These are phyloP conservation scores for Quercus agrifolia DNA, from an alignment of 306 rosid genomes.

Conservation along the genomic window DNA sequence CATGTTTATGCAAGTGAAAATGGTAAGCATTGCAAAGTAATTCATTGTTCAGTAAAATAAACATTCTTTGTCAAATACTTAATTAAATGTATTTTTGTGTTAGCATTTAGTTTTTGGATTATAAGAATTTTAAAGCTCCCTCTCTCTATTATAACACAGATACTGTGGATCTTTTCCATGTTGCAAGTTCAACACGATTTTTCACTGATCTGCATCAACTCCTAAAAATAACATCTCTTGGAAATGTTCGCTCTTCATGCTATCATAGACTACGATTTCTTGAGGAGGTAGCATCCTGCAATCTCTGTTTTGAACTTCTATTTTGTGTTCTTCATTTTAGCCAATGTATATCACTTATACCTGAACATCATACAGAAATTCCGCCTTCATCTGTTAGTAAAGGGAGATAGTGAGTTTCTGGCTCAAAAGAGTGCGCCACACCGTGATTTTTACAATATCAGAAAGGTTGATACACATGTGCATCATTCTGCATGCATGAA, in stretches of 20 bases:
- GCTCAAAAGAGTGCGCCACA: constrained; percentile 83
- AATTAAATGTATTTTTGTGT: not conserved
- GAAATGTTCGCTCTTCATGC: constrained; percentile 76
- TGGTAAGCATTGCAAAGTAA: constrained; percentile 38
- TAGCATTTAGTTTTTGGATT: constrained; percentile 4
- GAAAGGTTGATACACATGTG: constrained; percentile 88
- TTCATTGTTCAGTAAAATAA: constrained; percentile 5
- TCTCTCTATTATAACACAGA: constrained; percentile 37
- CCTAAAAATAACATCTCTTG: constrained; percentile 67
- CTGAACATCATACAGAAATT: constrained; percentile 63
- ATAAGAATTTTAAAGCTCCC: constrained; percentile 13
- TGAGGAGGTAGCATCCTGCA: constrained; percentile 60
- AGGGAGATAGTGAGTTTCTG: constrained; percentile 70
- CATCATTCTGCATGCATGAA: constrained; percentile 98
- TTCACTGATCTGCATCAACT: constrained; percentile 82
- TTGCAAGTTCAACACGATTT: constrained; percentile 68
- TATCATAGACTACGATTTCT: constrained; percentile 77
- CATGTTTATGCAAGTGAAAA: constrained; percentile 62
- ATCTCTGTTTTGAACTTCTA: constrained; percentile 10
- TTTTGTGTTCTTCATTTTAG: constrained; percentile 7
- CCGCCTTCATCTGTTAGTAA: constrained; percentile 73
- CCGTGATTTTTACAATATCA: constrained; percentile 83
- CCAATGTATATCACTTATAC: constrained; percentile 30
- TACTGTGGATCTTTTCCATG: constrained; percentile 66
- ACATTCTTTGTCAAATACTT: not conserved